Evolutionary conservation across 1,284 basidiomycete species (phyloP).

Genomic region (Microbotryum violaceum): DNA sequence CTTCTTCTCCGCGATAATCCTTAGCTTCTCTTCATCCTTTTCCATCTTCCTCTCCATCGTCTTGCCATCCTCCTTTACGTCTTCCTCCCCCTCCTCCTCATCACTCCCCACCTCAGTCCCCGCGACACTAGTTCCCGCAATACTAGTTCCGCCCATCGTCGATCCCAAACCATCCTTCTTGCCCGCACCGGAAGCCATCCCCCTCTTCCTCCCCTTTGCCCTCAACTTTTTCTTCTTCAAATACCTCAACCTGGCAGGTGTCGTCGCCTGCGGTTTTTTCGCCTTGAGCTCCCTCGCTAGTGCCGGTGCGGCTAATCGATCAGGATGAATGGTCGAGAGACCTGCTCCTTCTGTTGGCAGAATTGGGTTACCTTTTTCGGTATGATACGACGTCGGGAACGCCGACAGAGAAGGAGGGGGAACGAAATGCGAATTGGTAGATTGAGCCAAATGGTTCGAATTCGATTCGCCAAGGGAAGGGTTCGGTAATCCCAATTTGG

Average conservation of each 20-base stretch:
- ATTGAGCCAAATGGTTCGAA: no score
- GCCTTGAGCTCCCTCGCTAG: background rate
- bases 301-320: slow-evolving; percentile 8
- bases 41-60: slow-evolving; percentile 12
- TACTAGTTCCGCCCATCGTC: slow-evolving; percentile 5
- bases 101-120: slow-evolving; percentile 8
- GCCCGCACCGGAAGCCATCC: slow-evolving; percentile 42
- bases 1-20: slow-evolving; percentile 31
- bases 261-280: slow-evolving; percentile 41
- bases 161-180: slow-evolving; percentile 31
- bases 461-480: no score
- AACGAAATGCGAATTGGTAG: no score
- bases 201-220: slow-evolving; percentile 50
- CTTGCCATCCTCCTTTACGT: slow-evolving; percentile 11
- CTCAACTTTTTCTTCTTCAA: slow-evolving; percentile 58
- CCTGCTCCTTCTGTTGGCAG: background rate
- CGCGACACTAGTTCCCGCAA: background rate
- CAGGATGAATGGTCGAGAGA: slow-evolving; percentile 9
- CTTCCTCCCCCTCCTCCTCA: slow-evolving; percentile 7
- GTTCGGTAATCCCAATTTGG: slow-evolving; percentile 6
- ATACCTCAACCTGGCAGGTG: slow-evolving; percentile 57
- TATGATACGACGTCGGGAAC: background rate
- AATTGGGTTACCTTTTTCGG: background rate
- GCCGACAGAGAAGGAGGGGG: background rate
- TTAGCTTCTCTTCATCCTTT: slow-evolving; percentile 16